These are phyloP conservation scores for Tricholoma terreum DNA, from an alignment of 768 basidiomycete genomes.

Conservation along the genomic window DNA sequence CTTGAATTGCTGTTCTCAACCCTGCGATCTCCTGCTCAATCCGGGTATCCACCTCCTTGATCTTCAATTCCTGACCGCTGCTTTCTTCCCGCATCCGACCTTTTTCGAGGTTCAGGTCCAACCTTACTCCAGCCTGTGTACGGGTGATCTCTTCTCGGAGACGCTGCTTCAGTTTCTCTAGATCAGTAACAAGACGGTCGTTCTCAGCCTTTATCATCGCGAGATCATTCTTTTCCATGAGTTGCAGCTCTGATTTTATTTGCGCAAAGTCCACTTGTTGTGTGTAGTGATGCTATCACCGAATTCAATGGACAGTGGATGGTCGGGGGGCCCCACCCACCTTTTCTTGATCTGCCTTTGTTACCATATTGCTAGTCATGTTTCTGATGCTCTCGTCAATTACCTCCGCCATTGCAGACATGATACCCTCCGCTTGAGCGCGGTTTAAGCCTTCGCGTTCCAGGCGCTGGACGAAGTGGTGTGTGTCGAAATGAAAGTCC, in stretches of 20 bases:
- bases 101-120: conserved; percentile 97
- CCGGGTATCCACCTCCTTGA: conserved; percentile 95
- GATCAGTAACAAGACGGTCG: conserved; percentile 86
- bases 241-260: conserved; percentile 92
- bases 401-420: conserved; percentile 95
- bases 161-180: conserved; percentile 93
- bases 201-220: conserved; percentile 95
- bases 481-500: conserved; percentile 91
- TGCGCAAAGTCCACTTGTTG: conserved; percentile 97
- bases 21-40: conserved; percentile 96
- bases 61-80: conserved; percentile 88
- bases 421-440: conserved; percentile 93
- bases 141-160: conserved; percentile 88
- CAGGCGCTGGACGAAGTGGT: conserved; percentile 89
- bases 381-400: conserved; percentile 96
- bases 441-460: conserved; percentile 87
- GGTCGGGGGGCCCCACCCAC: conserved; percentile 35
- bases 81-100: conserved; percentile 93
- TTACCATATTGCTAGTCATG: conserved; percentile 96
- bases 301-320: not conserved
- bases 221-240: conserved; percentile 96
- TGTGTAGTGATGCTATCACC: conserved; percentile 77
- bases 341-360: conserved; percentile 95
- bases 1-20: conserved; percentile 77
- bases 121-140: conserved; percentile 88